phyloP scores from a whole-genome alignment of 805 yeast genomes.

The Spencermartinsiella europaea region DNA sequence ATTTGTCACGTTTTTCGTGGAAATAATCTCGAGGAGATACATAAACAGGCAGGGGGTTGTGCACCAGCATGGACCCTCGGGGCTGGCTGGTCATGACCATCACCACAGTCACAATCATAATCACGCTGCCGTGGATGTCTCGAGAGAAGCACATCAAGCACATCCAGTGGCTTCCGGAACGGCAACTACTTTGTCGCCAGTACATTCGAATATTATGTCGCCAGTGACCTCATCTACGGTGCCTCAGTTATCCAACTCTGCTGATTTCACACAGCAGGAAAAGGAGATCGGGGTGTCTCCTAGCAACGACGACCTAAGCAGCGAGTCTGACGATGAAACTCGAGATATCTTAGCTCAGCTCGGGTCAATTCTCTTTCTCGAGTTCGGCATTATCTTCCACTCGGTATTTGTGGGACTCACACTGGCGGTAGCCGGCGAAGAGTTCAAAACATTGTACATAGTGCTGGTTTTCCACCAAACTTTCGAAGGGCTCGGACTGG shows the following conservation, averaged over 20 bases:
- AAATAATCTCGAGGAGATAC: conserved; percentile 16
- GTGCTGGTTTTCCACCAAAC: conserved; percentile 55
- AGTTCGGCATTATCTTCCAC: conserved; percentile 78
- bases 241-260: background rate
- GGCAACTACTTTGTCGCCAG: background rate
- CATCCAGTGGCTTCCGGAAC: background rate
- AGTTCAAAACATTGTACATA: conserved; percentile 63
- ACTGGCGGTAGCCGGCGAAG: conserved; percentile 72
- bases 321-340: background rate
- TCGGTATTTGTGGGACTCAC: conserved; percentile 78
- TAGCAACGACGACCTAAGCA: background rate
- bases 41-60: conserved; percentile 15
- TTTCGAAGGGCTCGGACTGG: conserved; percentile 84
- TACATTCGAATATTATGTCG: background rate
- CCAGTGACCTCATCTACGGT: background rate
- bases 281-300: background rate
- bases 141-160: background rate
- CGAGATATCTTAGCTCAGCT: conserved; percentile 28
- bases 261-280: background rate
- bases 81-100: conserved; percentile 4
- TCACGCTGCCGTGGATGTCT: background rate
- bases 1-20: conserved; percentile 29
- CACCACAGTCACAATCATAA: background rate
- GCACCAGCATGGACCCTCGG: conserved; percentile 23
- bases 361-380: conserved; percentile 53